Conservation (phyloP, 202 grass and related monocot species). For the Eragrostis tef region DNA sequence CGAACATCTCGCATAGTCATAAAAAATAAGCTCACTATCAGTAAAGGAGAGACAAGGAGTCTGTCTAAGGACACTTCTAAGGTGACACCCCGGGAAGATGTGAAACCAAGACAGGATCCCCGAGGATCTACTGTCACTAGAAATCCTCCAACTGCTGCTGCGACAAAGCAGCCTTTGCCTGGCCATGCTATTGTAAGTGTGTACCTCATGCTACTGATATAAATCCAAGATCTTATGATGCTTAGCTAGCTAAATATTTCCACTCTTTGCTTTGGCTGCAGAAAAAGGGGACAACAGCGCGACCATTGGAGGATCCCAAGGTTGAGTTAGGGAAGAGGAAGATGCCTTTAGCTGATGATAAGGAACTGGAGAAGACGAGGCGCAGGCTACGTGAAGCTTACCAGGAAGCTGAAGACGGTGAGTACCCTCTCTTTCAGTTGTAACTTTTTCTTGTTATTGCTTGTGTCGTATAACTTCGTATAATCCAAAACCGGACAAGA, state of each 20-base stretch:
- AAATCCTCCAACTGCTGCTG: constrained; percentile 29
- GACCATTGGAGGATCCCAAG: constrained; percentile 27
- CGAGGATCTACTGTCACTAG: constrained; percentile 16
- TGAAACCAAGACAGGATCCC: constrained; percentile 1
- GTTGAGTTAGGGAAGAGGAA: constrained; percentile 26
- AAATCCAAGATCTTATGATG: constrained; percentile 21
- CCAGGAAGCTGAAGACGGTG: constrained; percentile 68
- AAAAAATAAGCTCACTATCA: constrained; percentile 3
- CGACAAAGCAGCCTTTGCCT: constrained; percentile 14
- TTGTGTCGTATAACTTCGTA: too few relatives aligned
- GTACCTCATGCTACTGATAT: not conserved
- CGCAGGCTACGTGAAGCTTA: constrained; percentile 64
- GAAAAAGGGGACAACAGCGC: constrained; percentile 23
- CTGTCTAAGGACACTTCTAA: not conserved
- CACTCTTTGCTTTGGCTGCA: not conserved
- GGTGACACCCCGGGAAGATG: not conserved
- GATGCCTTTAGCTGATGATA: not conserved
- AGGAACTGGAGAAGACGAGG: constrained; percentile 52
- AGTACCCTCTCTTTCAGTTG: not conserved
- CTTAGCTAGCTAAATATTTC: not conserved
- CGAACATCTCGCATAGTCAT: not conserved
- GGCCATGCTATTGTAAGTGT: constrained; percentile 58
- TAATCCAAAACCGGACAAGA: constrained; percentile 38
- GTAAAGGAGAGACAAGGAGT: constrained; percentile 42
- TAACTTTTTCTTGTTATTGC: not conserved